Evolutionary conservation across 495 filamentous ascomycete species (phyloP), one percentile per base, ranked within the genome.

Genomic region (Penicillium robsamsonii): DNA sequence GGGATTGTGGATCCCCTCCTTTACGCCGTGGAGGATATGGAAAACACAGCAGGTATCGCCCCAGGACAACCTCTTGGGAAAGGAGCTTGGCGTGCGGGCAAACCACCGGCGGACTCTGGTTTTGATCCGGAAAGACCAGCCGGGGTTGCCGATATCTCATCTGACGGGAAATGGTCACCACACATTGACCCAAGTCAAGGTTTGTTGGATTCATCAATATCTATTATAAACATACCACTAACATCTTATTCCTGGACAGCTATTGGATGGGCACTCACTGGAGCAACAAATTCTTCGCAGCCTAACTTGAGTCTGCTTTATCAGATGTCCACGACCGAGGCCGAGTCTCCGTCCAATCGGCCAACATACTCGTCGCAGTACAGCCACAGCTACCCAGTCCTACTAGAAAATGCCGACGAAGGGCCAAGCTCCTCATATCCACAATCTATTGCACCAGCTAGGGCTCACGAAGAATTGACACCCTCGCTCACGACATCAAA

Each of bases 1-100:
- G 90, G 90, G 15, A 88, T 90, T 47, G 87, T 86, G 59, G 88
- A 95, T 65, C 90, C 88, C 12, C 80, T 93, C 50, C 82, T 90
- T 1, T 92, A 87, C 60, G 89, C 87, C 0, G 79, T 75, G 27
- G 89, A 92, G 62, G 90, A 95, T 62, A 88, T 88, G 68, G 87
- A 91, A 64, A 86, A 82, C 50, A 78, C 83, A 0, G 53, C 70
- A 6, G 79, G 79, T 43, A 60, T 69, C 6, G 61, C 71, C 4
- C 54, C 66, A 9, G 69, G 71, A 7, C 75, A 75, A 46, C 67
- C 73, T 15, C 72, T 79, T 45, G 70, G 72, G 8, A 67, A 69
- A 35, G 69, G 74, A 22, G 67, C 72, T 3, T 81, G 78, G 79
- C 60, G 67, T 77, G 78, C 60, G 48, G 46, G 62, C 38, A 52